Conservation (phyloP, 257 asterid genomes). For the Nicotiana benthamiana region DNA sequence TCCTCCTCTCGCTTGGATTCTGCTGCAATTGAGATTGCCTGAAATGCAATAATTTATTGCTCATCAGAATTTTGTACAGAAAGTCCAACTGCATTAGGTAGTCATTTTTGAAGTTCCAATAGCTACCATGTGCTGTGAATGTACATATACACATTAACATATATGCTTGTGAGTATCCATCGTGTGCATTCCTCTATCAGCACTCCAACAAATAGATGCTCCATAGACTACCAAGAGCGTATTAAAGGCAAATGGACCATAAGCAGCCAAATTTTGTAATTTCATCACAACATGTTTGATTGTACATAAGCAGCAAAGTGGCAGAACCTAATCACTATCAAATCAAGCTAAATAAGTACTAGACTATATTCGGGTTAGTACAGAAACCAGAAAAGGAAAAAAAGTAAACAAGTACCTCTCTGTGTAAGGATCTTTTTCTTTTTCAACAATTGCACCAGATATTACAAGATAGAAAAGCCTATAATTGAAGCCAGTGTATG, state of each 20-base stretch:
- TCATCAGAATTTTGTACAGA: neutral
- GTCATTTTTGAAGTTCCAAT: neutral
- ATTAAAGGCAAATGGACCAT: neutral
- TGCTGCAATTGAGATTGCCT: conserved; percentile 72
- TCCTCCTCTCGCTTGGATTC: conserved; percentile 89
- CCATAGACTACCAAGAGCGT: neutral
- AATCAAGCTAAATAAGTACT: neutral
- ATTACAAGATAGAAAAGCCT: neutral
- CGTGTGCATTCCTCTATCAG: neutral
- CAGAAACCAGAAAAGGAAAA: neutral
- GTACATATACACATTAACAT: neutral
- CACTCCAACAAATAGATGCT: neutral
- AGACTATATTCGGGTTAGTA: neutral
- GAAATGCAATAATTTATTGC: conserved; percentile 4
- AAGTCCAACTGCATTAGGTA: neutral
- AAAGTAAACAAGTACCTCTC: neutral
- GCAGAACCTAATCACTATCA: neutral
- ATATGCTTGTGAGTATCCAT: neutral
- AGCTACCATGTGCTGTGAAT: neutral
- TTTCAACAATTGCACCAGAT: neutral
- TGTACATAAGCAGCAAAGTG: neutral
- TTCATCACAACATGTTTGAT: neutral
- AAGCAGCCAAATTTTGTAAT: neutral
- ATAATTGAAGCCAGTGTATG: neutral
- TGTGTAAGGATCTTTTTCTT: neutral